phyloP scores from a whole-genome alignment of 352 stramenopile species.

The Phytophthora sojae region DNA sequence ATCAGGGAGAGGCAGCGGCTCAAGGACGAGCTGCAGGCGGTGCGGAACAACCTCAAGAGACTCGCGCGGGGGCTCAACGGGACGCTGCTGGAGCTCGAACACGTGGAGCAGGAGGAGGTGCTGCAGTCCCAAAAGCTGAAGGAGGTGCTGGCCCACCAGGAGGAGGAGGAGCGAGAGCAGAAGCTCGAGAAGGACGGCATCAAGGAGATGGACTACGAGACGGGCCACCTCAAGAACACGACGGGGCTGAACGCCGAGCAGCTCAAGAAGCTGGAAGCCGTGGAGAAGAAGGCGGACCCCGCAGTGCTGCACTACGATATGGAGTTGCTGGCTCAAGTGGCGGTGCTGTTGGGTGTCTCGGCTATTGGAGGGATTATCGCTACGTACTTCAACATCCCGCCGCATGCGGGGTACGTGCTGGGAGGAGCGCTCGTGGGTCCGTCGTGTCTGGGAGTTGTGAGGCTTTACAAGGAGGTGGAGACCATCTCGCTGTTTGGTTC shows the following conservation, averaged over 20 bases:
- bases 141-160: constrained; percentile 78
- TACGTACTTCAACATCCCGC: constrained; percentile 89
- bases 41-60: constrained; percentile 71
- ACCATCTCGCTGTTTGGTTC: constrained; percentile 95
- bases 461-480: constrained; percentile 92
- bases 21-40: constrained; percentile 50
- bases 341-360: constrained; percentile 78
- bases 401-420: constrained; percentile 92
- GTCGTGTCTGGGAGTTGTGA: constrained; percentile 86
- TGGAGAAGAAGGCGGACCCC: constrained; percentile 85
- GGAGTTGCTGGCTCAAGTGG: constrained; percentile 85
- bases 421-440: constrained; percentile 91
- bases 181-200: constrained; percentile 84
- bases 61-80: constrained; percentile 76
- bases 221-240: constrained; percentile 78
- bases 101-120: constrained; percentile 84
- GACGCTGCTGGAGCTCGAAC: constrained; percentile 79
- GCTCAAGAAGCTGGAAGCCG: constrained; percentile 77
- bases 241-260: constrained; percentile 69
- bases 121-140: constrained; percentile 83
- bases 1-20: constrained; percentile 38
- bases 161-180: constrained; percentile 80
- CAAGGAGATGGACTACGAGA: constrained; percentile 87
- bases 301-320: constrained; percentile 90
- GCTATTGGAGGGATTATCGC: constrained; percentile 91